Evolutionary conservation across 1,139 yeast species (phyloP).

Genomic region (Hemisphaericaspora subhashii): DNA sequence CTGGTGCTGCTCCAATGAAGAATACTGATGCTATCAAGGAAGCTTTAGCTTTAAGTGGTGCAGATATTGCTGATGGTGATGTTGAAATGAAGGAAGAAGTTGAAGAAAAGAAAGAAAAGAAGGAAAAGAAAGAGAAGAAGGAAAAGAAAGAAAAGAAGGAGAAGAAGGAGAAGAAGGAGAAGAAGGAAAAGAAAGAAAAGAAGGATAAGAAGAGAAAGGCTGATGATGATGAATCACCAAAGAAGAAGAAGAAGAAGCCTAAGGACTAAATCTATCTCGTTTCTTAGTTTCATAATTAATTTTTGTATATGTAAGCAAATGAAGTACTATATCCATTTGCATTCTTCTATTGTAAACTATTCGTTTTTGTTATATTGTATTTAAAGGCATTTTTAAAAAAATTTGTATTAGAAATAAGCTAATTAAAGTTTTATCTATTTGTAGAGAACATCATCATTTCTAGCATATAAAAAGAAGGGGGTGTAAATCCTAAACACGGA

Average conservation of each 20-base stretch:
- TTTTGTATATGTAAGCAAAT: neutral
- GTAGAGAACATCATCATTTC: no score
- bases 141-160: slow-evolving; percentile 58
- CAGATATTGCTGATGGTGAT: slow-evolving; percentile 25
- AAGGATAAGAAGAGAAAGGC: slow-evolving; percentile 51
- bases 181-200: slow-evolving; percentile 58
- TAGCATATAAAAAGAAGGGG: no score
- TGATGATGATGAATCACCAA: slow-evolving; percentile 46
- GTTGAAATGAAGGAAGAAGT: slow-evolving; percentile 33
- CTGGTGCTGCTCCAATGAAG: slow-evolving; percentile 96
- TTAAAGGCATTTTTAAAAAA: slow-evolving; percentile 1
- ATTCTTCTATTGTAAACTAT: slow-evolving; percentile 1
- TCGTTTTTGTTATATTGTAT: neutral
- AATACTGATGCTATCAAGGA: slow-evolving; percentile 91
- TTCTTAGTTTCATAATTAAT: neutral
- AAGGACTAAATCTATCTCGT: slow-evolving; percentile 25
- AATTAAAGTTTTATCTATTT: no score
- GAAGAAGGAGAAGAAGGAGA: slow-evolving; percentile 54
- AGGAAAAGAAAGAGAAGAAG: slow-evolving; percentile 55
- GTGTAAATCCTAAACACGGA: no score
- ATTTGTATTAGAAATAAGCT: neutral
- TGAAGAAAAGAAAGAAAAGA: slow-evolving; percentile 42
- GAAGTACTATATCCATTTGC: neutral
- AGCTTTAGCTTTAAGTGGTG: slow-evolving; percentile 72
- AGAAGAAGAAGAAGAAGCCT: slow-evolving; percentile 52